Evolutionary conservation across 495 filamentous ascomycete species (phyloP), one percentile per base, ranked within the genome.

Genomic region (Ramalina intermedia): DNA sequence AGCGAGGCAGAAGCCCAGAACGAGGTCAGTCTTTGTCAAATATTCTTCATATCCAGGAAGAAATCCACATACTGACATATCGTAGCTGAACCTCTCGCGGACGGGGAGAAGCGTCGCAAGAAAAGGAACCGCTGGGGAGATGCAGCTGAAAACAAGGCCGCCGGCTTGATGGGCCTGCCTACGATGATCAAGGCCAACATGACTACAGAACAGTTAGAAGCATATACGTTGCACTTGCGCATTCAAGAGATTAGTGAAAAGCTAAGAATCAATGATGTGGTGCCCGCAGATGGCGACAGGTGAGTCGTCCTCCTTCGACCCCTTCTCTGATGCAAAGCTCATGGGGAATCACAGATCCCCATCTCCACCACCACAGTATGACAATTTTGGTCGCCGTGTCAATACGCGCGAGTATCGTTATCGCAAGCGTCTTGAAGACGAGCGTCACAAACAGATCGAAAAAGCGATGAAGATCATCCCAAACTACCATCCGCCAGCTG

Each of bases 171-270:
- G 89, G 91, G 93, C 51, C 77, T 98, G 60, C 87, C 91, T 29
- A 96, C 90, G 16, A 83, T 88, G 64, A 96, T 98, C 69, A 83
- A 85, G 64, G 87, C 86, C 42, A 85, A 88, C 66, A 96, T 98
- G 86, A 96, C 91, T 41, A 87, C 77, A 63, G 91, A 98, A 69
- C 91, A 98, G 69, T 78, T 96, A 39, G 91, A 98, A 66, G 91
- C 91, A 16, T 98, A 98, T 61, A 87, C 86, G 16, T 68, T 95
- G 48, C 89, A 98, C 64, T 69, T 98, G 55, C 86, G 91, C 62
- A 93, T 98, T 55, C 87, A 96, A 64, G 91, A 98, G 68, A 98
- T 98, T 58, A 96, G 87, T 62, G 89, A 98, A 70, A 96, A 96
- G 74, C 81, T 98, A 55, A 80, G 86, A 57, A 98, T 98, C 64